Percentiles rank a stretch among this genome's conserved stretches.
Conservation (phyloP, 352 stramenopile genomes). For the Salisapilia sapeloensis region DNA sequence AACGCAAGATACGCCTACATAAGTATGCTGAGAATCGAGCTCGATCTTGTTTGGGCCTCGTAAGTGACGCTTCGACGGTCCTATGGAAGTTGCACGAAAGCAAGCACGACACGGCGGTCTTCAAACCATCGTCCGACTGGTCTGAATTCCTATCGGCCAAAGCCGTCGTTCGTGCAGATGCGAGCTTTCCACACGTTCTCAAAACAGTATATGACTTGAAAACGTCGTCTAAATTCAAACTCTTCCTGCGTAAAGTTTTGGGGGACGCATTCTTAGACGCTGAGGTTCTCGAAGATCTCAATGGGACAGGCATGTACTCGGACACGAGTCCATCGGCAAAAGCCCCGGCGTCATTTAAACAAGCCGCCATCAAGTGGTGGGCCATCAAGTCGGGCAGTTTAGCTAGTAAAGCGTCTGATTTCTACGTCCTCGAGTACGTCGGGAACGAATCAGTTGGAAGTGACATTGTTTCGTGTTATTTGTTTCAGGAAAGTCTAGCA, state of each 20-base stretch:
- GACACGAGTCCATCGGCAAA: conserved; percentile 51
- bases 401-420: conserved; percentile 68
- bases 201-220: conserved; percentile 78
- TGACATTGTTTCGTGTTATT: conserved; percentile 67
- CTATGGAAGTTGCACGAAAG: conserved; percentile 70
- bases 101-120: conserved; percentile 66
- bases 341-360: conserved; percentile 69
- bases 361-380: conserved; percentile 81
- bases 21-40: conserved; percentile 77
- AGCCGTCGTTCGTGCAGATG: conserved; percentile 58
- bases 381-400: conserved; percentile 68
- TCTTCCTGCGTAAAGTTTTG: conserved; percentile 68
- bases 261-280: conserved; percentile 72
- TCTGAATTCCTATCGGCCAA: conserved; percentile 76
- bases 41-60: conserved; percentile 52
- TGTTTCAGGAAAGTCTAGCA: conserved; percentile 73
- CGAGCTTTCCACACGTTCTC: conserved; percentile 61
- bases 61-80: conserved; percentile 54
- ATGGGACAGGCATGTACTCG: conserved; percentile 60
- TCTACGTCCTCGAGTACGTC: conserved; percentile 80
- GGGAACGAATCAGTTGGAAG: conserved; percentile 57
- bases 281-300: conserved; percentile 69
- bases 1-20: conserved; percentile 67
- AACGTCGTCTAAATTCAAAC: conserved; percentile 69
- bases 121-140: conserved; percentile 77